Base-by-base conservation (phyloP, 352 stramenopile genomes). In the Globisporangium takayamanum region DNA sequence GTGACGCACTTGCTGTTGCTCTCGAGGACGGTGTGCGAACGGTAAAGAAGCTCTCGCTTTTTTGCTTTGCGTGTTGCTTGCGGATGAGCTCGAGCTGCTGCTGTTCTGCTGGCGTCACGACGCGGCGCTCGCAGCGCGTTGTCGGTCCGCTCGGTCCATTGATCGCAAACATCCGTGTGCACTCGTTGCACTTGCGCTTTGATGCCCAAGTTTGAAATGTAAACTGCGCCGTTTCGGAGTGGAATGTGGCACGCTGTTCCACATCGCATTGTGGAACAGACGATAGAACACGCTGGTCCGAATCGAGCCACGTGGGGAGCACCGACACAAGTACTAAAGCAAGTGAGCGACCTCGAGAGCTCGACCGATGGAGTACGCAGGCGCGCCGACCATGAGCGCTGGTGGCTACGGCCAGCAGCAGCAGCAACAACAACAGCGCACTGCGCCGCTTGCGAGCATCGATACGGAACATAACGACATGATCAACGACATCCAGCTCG, bases 391-490 rank as follows among this genome's bases (percentile, higher is more conserved):
- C 28, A 5, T 5, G 28, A 33, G 5, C 28, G 7, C 33, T 39
- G 5, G 5, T 14, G 33, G 33, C 4, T 42, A 61, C 36, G 5
- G 12, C 16, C 37, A 45, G 18, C 54, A 66, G 28, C 57, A 68
- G 25, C 45, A 64, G 18, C 65, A 70, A 25, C 63, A 72, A 22
- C 50, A 58, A 45, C 53, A 53, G 48, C 77, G 73, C 10, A 63
- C 78, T n/a, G 51, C 66, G 26, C 77, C 83, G 7, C 56, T 80
- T 50, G 62, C 68, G 30, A 90, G 78, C 53, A 86, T 95, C 47
- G 83, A 94, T 66, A 95, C 84, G 55, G 83, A 94, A 62, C 86
- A 95, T 66, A 89, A 88, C 41, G 86, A 92, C 68, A 92, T 92
- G 80, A 87, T 95, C 59, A 87, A 91, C 65, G 86, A 95, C 69